These are phyloP conservation scores for Botrytis porri DNA, from an alignment of 2,329 filamentous ascomycete genomes.

Conservation along the genomic window DNA sequence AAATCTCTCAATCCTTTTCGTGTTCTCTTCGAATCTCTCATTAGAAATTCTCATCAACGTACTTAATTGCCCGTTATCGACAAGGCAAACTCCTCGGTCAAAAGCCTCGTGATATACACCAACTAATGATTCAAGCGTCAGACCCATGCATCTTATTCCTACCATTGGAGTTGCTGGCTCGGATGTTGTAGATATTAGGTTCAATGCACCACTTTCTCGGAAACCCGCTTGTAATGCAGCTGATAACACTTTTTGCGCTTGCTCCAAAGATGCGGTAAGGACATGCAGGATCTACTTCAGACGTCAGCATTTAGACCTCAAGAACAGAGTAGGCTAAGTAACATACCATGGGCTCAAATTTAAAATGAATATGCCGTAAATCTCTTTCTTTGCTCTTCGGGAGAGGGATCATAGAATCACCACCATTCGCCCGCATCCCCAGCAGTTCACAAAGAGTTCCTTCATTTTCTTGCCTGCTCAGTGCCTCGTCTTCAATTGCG, in stretches of 20 bases:
- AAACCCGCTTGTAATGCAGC: slow-evolving; percentile 81
- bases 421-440: slow-evolving; percentile 41
- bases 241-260: slow-evolving; percentile 72
- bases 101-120: slow-evolving; percentile 50
- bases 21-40: slow-evolving; percentile 69
- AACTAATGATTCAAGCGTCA: slow-evolving; percentile 78
- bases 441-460: slow-evolving; percentile 38
- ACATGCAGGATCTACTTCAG: slow-evolving; percentile 78
- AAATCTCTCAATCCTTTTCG: slow-evolving; percentile 65
- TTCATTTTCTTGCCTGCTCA: slow-evolving; percentile 26
- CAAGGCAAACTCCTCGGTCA: slow-evolving; percentile 47
- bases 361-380: slow-evolving; percentile 70
- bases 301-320: not conserved
- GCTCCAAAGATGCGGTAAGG: slow-evolving; percentile 68
- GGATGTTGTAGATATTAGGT: slow-evolving; percentile 45
- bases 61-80: slow-evolving; percentile 64
- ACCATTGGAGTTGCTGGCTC: slow-evolving; percentile 64
- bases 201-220: slow-evolving; percentile 82
- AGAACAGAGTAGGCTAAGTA: not conserved
- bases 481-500: slow-evolving; percentile 47
- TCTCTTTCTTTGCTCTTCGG: slow-evolving; percentile 3
- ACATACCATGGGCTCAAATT: slow-evolving; percentile 91
- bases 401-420: not conserved
- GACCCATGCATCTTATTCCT: slow-evolving; percentile 77
- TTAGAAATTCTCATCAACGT: slow-evolving; percentile 69